Base-by-base conservation (phyloP, 2,329 filamentous ascomycete genomes). In the Thelonectria discophora region DNA sequence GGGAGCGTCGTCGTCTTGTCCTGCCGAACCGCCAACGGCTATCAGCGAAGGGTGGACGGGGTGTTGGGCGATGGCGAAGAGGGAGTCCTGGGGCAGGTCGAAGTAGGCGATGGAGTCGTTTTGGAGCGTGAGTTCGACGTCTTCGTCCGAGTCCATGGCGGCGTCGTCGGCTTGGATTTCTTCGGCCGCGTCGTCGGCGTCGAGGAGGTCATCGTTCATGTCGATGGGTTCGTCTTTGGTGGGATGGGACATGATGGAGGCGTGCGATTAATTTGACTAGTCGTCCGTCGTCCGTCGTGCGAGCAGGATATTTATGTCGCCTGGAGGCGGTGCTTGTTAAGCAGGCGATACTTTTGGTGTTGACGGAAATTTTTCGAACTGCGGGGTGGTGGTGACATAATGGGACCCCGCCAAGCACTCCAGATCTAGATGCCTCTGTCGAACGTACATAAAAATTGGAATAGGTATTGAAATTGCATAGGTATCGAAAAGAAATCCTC, bases 51-150 rank as follows among this genome's bases (percentile, higher is more conserved):
- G 87, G 73, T 91, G 84, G 7, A 88, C 81, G 4, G 95, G 95
- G 76, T 99, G 95, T 76, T 97, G 93, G 17, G 94, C 93, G 75
- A 99, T 95, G 78, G 92, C 88, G 82, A 97, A 99, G 73, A 99
- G 91, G 63, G 90, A 94, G 84, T 97, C 93, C 70, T 88, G 90
- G 81, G 97, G 93, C 37, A 80, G 78, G 81, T 98, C 95, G 74
- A 98, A 97, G 82, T 97, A 94, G 62, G 93, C 94, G 68, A 90
- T 84, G 67, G 93, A 96, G 83, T 99, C 94, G 82, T 98, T 99
- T 65, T 95, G 88, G 7, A 98, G 84, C 43, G 87, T 80, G 43
- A 97, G 88, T 76, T 95, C 92, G 69, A 91, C 89, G 52, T 94
- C 92, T 67, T 91, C 90, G 62, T 86, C 86, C 4, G 88, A 91